Percentiles rank a stretch among this genome's conserved stretches.
Conservation (phyloP, 2,329 filamentous ascomycete species). For the Ceratocystis cubensis region DNA sequence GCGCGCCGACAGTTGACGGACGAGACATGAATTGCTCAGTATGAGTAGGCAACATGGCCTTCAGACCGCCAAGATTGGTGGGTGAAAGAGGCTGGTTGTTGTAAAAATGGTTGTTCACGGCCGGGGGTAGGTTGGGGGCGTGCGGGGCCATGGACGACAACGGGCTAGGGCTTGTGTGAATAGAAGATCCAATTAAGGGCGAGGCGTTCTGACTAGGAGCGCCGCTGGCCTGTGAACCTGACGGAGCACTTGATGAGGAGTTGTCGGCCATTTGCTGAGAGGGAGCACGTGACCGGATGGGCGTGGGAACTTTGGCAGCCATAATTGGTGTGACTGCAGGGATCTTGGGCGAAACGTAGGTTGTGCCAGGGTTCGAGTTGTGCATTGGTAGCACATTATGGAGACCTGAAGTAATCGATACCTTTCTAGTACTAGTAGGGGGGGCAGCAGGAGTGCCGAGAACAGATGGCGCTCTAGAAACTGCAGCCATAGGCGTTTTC, state of each 20-base stretch:
- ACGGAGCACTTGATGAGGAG: conserved; percentile 56
- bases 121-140: neutral
- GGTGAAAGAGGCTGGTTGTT: conserved; percentile 48
- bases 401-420: conserved; percentile 24
- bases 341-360: conserved; percentile 65
- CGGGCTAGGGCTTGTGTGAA: conserved; percentile 52
- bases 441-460: neutral
- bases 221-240: conserved; percentile 46
- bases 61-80: conserved; percentile 40
- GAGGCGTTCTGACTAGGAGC: conserved; percentile 45
- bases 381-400: conserved; percentile 47
- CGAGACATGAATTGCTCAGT: conserved; percentile 28
- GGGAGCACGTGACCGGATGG: conserved; percentile 59
- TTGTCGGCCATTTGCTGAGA: conserved; percentile 62
- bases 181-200: conserved; percentile 48
- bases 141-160: conserved; percentile 32
- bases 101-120: conserved; percentile 22
- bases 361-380: conserved; percentile 41
- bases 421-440: conserved; percentile 5
- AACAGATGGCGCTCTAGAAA: conserved; percentile 28
- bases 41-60: conserved; percentile 41
- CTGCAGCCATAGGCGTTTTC: conserved; percentile 27
- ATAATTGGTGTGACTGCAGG: conserved; percentile 66
- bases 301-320: conserved; percentile 63
- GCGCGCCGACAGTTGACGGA: neutral